Evolutionary conservation across 2,329 filamentous ascomycete species (phyloP), one percentile per base, ranked within the genome.

Genomic region (Aspergillus versicolor): DNA sequence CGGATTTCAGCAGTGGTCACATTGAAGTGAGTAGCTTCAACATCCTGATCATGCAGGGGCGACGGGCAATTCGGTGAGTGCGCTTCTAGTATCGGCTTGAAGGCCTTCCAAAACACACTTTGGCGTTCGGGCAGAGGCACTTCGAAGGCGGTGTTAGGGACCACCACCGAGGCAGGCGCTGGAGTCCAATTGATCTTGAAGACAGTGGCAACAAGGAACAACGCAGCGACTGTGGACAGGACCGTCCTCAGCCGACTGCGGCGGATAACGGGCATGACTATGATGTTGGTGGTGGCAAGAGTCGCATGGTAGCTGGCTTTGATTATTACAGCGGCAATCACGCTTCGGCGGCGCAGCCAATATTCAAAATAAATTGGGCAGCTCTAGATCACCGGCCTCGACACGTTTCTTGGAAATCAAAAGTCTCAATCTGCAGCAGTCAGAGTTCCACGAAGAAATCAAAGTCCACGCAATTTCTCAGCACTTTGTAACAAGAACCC

Each of bases 101-200:
- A 63, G 17, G 61, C 66, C 54, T 73, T 73, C 72, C 72, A 75
- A 51, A 74, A 74, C 32, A 67, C 68, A 48, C 67, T 71, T 50
- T 74, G 72, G 42, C 72, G 72, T 63, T 75, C 65, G 7, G 63
- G 41, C 41, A 74, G 58, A 41, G 73, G 69, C 6, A 70, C 67
- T 59, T 74, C 67, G 55, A 74, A 72, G 43, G 65, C 64, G 8
- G 68, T 68, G 56, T 69, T 67, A 32, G 70, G 70, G 13, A 73
- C 44, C 34, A 34, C 65, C 30, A 71, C 60, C 27, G 70, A 67
- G 44, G 69, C 69, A 19, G 67, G 68, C 24, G 65, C 66, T 3
- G 70, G 70, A 19, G 68, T 69, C 68, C 70, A 71, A 59, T 73
- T 73, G n/a, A 74, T 62, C 52, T 74, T 46, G 42, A 46, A 73